Base-by-base conservation (phyloP, 495 filamentous ascomycete genomes). In the Jackrogersella multiformis region DNA sequence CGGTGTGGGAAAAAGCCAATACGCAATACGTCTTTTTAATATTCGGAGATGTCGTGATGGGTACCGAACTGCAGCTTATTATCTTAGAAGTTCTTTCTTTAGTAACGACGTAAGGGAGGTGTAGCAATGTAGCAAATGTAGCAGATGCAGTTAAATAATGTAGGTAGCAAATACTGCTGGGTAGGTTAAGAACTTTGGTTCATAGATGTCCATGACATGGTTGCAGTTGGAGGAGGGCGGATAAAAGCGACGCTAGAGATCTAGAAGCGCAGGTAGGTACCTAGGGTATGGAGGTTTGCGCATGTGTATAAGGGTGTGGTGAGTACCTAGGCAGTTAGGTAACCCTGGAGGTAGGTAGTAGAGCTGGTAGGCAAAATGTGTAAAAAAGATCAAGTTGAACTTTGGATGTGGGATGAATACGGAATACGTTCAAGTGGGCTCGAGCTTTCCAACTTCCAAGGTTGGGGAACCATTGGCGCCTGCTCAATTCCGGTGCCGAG, bases 161-260 rank as follows among this genome's bases (percentile, higher is more conserved):
- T 24, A 48, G 44, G 21, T n/a, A n/a, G n/a, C n/a, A n/a, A n/a
- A n/a, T n/a, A n/a, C n/a, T n/a, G n/a, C n/a, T n/a, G n/a, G n/a
- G n/a, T n/a, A n/a, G n/a, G n/a, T 49, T 18, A 49, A 32, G 9
- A 53, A 24, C 30, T 21, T 52, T 61, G 57, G 57, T 36, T 35
- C 30, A 16, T 32, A 18, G 21, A 52, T 61, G 57, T 24, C 49
- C n/a, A n/a, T n/a, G n/a, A n/a, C n/a, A 61, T 53, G 49, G 28
- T 35, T 36, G 30, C 32, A 53, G 16, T 30, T 8, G 23, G 10
- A 23, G 44, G 18, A 34, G 38, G 28, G 52, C 41, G 45, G 53
- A 53, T 52, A 41, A 60, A 63, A 44, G 66, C 59, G 41, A 54
- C 30, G 30, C 57, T 52, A 21, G 38, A 55, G 52, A 58, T 38